Percentiles rank a stretch among this genome's conserved stretches.
These are phyloP conservation scores for Talaromyces sp. DNA, from an alignment of 2,329 filamentous ascomycete genomes.

Conservation along the genomic window DNA sequence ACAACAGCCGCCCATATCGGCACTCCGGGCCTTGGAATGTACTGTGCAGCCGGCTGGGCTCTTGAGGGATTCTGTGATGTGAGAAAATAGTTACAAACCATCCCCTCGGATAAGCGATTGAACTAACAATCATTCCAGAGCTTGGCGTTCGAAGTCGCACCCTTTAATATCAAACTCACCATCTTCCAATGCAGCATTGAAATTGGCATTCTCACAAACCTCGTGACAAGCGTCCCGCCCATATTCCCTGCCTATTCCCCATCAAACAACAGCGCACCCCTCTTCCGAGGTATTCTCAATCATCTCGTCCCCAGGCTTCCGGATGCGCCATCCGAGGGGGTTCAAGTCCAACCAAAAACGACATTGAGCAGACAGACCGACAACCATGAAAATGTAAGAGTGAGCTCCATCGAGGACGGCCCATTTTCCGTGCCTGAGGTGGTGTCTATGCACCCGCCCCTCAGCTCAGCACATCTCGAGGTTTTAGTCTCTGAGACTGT, in stretches of 20 bases:
- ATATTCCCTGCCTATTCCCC: slow-evolving; percentile 69
- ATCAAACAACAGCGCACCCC: slow-evolving; percentile 73
- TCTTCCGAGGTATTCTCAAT: slow-evolving; percentile 79
- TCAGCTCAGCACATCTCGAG: slow-evolving; percentile 70
- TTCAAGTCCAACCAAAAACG: slow-evolving; percentile 1
- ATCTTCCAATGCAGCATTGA: slow-evolving; percentile 96
- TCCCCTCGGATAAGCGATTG: background rate
- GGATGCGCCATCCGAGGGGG: slow-evolving; percentile 38
- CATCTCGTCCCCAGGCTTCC: slow-evolving; percentile 78
- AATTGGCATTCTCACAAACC: slow-evolving; percentile 82
- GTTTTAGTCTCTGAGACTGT: slow-evolving; percentile 84
- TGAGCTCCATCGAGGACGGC: slow-evolving; percentile 32
- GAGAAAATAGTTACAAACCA: slow-evolving; percentile 12
- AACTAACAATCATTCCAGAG: slow-evolving; percentile 48
- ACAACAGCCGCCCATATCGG: slow-evolving; percentile 76
- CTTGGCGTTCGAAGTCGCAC: slow-evolving; percentile 91
- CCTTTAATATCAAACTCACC: slow-evolving; percentile 95
- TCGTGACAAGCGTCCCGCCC: slow-evolving; percentile 79
- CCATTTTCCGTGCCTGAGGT: slow-evolving; percentile 49
- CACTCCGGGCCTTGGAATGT: slow-evolving; percentile 86
- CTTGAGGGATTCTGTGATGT: slow-evolving; percentile 94
- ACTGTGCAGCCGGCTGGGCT: slow-evolving; percentile 91
- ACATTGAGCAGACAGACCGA: slow-evolving; percentile 12
- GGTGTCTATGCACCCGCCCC: slow-evolving; percentile 72
- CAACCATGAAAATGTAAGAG: slow-evolving; percentile 19